Conservation (phyloP, 352 stramenopile genomes). For the Saprolegnia diclina region DNA sequence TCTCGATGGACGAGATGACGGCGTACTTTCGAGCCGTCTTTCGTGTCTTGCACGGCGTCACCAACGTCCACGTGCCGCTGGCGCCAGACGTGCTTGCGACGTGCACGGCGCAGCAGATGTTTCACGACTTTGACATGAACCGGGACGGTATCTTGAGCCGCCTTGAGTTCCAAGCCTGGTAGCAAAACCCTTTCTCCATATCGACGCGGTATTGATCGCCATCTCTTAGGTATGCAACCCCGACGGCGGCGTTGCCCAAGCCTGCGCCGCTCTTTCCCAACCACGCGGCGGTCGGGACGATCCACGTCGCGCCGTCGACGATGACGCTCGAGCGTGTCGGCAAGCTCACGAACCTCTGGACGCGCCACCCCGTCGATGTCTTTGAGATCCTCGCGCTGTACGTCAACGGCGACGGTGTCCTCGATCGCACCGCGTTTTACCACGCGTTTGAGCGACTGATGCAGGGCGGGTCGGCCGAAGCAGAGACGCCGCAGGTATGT, state of each 20-base stretch:
- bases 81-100: constrained; percentile 50
- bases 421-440: constrained; percentile 62
- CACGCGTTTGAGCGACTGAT: constrained; percentile 63
- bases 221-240: constrained; percentile 7
- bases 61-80: constrained; percentile 32
- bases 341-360: constrained; percentile 47
- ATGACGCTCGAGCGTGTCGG: constrained; percentile 48
- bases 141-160: constrained; percentile 65
- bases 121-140: constrained; percentile 84
- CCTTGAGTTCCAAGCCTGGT: constrained; percentile 82
- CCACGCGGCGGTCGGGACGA: neutral
- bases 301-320: neutral
- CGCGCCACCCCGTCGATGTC: constrained; percentile 52
- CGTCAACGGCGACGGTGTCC: constrained; percentile 75
- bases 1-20: constrained; percentile 81
- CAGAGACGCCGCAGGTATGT: constrained; percentile 30
- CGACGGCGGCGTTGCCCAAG: constrained; percentile 2
- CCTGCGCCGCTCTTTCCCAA: constrained; percentile 16
- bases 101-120: constrained; percentile 75
- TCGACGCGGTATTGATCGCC: constrained; percentile 17
- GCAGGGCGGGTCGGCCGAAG: constrained; percentile 30
- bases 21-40: constrained; percentile 81
- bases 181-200: constrained; percentile 28
- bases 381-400: constrained; percentile 80
- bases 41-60: constrained; percentile 51